These are phyloP conservation scores for Cynara cardunculus DNA, from an alignment of 129 eudicot species.

Conservation along the genomic window DNA sequence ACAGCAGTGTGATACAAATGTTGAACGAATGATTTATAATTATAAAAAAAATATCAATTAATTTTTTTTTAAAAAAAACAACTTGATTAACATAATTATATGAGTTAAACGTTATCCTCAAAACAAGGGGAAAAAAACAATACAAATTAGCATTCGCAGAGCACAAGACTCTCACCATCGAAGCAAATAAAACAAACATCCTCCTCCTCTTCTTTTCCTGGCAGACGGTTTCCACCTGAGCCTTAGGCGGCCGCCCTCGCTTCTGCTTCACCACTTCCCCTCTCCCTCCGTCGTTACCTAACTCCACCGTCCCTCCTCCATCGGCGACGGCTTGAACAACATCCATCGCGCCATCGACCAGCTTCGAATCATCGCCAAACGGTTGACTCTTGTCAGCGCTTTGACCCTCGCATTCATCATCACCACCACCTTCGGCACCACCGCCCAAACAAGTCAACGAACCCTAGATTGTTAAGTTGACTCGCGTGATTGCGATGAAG, in stretches of 20 bases:
- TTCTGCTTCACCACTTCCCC: slow-evolving; percentile 42
- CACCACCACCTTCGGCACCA: not conserved
- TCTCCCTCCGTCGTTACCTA: slow-evolving; percentile 4
- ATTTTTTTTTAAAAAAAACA: no score
- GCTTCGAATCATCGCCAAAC: slow-evolving; percentile 27
- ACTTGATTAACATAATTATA: no score
- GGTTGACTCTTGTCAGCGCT: slow-evolving; percentile 11
- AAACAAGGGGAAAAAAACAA: not conserved
- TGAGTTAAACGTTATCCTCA: not conserved
- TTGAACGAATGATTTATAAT: no score
- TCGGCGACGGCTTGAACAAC: not conserved
- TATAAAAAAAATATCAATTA: no score
- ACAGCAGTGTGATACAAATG: no score
- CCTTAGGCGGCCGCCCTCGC: slow-evolving; percentile 80
- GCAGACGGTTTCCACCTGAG: slow-evolving; percentile 29
- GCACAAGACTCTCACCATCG: slow-evolving; percentile 88
- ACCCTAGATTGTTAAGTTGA: slow-evolving; percentile 43
- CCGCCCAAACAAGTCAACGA: not conserved
- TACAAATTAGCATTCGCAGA: slow-evolving; percentile 78
- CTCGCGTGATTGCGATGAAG: slow-evolving; percentile 25
- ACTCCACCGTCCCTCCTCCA: slow-evolving; percentile 15
- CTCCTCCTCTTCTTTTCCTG: slow-evolving; percentile 46
- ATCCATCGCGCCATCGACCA: slow-evolving; percentile 30
- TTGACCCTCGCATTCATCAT: slow-evolving; percentile 5
- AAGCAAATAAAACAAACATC: slow-evolving; percentile 97